These are phyloP conservation scores for barrel medic (Medicago truncatula) DNA, from an alignment of 306 rosid species.

Conservation along the genomic window DNA sequence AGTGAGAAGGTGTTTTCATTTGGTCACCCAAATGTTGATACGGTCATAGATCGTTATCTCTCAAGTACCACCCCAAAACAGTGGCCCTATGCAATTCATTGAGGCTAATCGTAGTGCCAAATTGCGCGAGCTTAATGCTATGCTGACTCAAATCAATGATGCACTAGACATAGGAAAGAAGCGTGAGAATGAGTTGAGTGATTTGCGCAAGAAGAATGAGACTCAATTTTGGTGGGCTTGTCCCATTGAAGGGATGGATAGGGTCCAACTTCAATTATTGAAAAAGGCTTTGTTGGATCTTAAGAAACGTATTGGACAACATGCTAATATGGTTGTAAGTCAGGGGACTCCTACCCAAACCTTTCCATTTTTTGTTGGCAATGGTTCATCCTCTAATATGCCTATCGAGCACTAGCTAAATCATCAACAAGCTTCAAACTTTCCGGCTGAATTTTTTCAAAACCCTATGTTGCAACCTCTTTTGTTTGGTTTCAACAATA, in stretches of 20 bases:
- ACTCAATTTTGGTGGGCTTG: too few relatives aligned
- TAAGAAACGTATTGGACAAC: not conserved
- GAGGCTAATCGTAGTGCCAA: conserved; percentile 43
- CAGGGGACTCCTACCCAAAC: not conserved
- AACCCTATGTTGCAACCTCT: conserved; percentile 14
- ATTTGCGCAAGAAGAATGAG: not conserved
- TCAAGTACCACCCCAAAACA: not conserved
- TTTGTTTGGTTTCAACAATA: conserved; percentile 19
- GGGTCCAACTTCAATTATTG: not conserved
- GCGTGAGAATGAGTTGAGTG: not conserved
- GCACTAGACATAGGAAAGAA: conserved; percentile 15
- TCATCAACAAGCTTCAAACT: not conserved
- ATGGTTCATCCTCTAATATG: not conserved
- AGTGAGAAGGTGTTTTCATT: conserved; percentile 45
- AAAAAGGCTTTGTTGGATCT: not conserved
- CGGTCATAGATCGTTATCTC: conserved; percentile 33
- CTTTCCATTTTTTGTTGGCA: conserved; percentile 5
- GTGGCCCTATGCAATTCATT: conserved; percentile 7
- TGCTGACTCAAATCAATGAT: not conserved
- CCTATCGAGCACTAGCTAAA: not conserved
- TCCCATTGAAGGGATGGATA: not conserved
- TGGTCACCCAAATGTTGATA: conserved; percentile 45
- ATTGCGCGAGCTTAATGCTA: conserved; percentile 31
- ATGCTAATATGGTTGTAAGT: not conserved
- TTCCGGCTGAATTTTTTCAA: not conserved